Conservation (phyloP, 2,329 filamentous ascomycete species). For the Fusarium siculi region DNA sequence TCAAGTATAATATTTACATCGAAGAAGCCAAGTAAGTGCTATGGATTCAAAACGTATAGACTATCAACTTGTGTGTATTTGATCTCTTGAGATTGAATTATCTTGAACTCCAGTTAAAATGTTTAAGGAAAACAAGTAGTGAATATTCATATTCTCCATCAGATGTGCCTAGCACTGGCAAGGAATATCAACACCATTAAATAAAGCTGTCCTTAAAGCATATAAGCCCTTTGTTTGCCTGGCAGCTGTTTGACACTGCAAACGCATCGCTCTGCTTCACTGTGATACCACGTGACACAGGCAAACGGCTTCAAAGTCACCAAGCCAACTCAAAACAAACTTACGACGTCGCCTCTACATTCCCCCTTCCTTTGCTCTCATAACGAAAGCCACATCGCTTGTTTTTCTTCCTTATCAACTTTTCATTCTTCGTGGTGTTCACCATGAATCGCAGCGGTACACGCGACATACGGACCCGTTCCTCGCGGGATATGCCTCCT, state of each 20-base stretch:
- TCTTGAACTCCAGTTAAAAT: neutral
- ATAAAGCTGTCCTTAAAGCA: fast-evolving
- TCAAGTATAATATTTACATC: neutral
- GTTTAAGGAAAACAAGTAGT: neutral
- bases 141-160: neutral
- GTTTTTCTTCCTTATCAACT: fast-evolving
- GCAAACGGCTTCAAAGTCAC: neutral
- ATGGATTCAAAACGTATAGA: neutral
- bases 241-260: neutral
- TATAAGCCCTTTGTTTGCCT: fast-evolving
- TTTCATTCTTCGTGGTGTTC: too few relatives aligned
- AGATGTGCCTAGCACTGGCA: neutral
- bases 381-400: neutral
- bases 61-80: neutral
- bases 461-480: neutral
- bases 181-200: neutral
- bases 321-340: neutral
- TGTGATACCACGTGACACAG: neutral
- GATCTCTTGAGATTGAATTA: neutral
- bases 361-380: neutral
- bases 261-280: neutral
- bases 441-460: neutral
- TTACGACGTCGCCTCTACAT: neutral
- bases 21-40: neutral
- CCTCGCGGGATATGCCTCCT: neutral